These are phyloP conservation scores for Botryotinia narcissicola DNA, from an alignment of 2,329 filamentous ascomycete species.

Conservation along the genomic window DNA sequence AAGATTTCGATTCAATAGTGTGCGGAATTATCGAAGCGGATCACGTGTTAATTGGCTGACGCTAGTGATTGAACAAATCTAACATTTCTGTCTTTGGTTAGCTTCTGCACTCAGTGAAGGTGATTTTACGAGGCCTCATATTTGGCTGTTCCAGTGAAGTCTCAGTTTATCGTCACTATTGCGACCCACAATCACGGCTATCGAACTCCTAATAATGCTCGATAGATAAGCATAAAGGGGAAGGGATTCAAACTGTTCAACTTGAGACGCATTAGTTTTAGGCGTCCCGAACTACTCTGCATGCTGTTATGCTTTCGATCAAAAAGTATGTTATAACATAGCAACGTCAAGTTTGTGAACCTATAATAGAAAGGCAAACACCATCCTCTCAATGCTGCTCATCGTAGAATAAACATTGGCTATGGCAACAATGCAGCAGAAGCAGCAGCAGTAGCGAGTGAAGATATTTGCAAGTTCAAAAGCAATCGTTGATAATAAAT, in stretches of 20 bases:
- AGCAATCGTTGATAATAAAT: accelerated
- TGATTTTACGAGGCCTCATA: not conserved
- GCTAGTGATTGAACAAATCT: not conserved
- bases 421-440: not conserved
- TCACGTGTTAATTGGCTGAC: not conserved
- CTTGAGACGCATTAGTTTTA: not conserved
- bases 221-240: not conserved
- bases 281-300: accelerated
- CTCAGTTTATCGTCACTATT: accelerated
- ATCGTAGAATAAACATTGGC: not conserved
- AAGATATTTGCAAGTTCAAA: too few species aligned
- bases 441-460: not conserved
- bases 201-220: not conserved
- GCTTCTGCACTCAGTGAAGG: accelerated
- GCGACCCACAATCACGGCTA: too few species aligned
- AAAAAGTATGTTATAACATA: too few species aligned
- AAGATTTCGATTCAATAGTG: not conserved
- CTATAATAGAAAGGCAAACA: too few species aligned
- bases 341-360: too few species aligned
- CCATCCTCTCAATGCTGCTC: accelerated
- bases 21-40: not conserved
- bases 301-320: accelerated
- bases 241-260: accelerated
- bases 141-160: accelerated
- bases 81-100: not conserved